Evolutionary conservation across 768 basidiomycete genomes (phyloP).

Genomic region (Trametes villosa): DNA sequence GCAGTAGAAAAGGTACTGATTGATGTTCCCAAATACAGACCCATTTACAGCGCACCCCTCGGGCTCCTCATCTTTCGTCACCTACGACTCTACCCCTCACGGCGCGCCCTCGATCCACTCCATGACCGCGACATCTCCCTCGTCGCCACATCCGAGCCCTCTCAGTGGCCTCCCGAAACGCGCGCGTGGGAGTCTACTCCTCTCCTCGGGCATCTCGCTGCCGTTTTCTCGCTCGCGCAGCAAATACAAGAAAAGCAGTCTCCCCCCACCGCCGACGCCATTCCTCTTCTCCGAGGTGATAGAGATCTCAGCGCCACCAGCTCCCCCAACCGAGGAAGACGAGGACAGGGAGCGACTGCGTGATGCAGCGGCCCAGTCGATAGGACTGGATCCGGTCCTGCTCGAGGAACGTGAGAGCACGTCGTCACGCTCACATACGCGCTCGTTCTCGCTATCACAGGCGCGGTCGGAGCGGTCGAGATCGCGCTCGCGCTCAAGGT

Average conservation of each 20-base stretch:
- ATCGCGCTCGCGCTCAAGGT: slow-evolving; percentile 19
- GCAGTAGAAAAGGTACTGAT: slow-evolving; percentile 4
- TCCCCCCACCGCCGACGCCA: slow-evolving; percentile 36
- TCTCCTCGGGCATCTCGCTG: slow-evolving; percentile 21
- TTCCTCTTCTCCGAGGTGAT: slow-evolving; percentile 70
- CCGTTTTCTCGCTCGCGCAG: slow-evolving; percentile 21
- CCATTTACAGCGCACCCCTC: slow-evolving; percentile 34
- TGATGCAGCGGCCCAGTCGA: slow-evolving; percentile 75
- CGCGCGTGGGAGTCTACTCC: slow-evolving; percentile 27
- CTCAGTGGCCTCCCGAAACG: slow-evolving; percentile 24
- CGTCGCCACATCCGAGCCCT: slow-evolving; percentile 11
- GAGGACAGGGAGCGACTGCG: slow-evolving; percentile 78
- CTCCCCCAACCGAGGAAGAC: slow-evolving; percentile 51
- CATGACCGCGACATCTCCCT: slow-evolving; percentile 10
- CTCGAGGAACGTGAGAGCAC: slow-evolving; percentile 41
- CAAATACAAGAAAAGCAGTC: slow-evolving; percentile 27
- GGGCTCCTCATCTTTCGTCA: slow-evolving; percentile 30
- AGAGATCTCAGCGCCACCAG: slow-evolving; percentile 58
- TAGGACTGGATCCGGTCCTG: slow-evolving; percentile 65
- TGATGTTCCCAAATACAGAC: slow-evolving; percentile 20
- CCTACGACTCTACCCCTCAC: slow-evolving; percentile 19
- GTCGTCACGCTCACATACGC: slow-evolving; percentile 23
- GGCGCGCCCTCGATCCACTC: slow-evolving; percentile 14
- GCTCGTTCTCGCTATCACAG: slow-evolving; percentile 18
- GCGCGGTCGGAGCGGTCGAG: slow-evolving; percentile 17